A percentile compares a stretch with the other conserved stretches of the same genome.
phyloP scores from a whole-genome alignment of 805 yeast genomes.

The Brettanomyces anomalus region DNA sequence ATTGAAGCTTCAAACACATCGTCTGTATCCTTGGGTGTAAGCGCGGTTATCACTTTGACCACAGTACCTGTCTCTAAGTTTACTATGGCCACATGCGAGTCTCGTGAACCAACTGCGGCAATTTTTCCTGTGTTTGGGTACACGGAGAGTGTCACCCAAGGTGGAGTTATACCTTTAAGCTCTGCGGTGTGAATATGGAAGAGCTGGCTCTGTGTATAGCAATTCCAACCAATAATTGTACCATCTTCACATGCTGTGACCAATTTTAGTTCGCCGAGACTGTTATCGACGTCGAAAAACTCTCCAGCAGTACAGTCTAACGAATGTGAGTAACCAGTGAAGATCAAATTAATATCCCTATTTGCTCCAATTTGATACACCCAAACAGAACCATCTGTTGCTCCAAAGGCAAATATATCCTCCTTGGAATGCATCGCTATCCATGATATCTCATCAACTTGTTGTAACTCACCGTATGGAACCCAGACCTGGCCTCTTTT shows the following conservation, averaged over 20 bases:
- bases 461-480: slow-evolving; percentile 40
- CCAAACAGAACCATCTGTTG: slow-evolving; percentile 91
- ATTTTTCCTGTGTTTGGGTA: slow-evolving; percentile 34
- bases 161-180: slow-evolving; percentile 67
- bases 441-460: slow-evolving; percentile 88
- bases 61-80: slow-evolving; percentile 68
- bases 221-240: slow-evolving; percentile 80
- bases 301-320: slow-evolving; percentile 72
- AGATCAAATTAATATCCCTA: slow-evolving; percentile 54
- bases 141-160: slow-evolving; percentile 75
- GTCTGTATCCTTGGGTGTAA: slow-evolving; percentile 46
- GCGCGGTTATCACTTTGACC: slow-evolving; percentile 55
- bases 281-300: slow-evolving; percentile 51
- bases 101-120: slow-evolving; percentile 78
- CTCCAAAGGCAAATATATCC: slow-evolving; percentile 81
- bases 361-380: slow-evolving; percentile 57
- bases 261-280: slow-evolving; percentile 49
- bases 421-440: slow-evolving; percentile 69
- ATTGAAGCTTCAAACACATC: slow-evolving; percentile 59
- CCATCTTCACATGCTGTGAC: slow-evolving; percentile 83
- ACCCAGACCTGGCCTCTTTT: slow-evolving; percentile 86
- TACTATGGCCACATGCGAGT: slow-evolving; percentile 75
- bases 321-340: slow-evolving; percentile 77
- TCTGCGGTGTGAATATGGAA: slow-evolving; percentile 60
- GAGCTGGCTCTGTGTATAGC: slow-evolving; percentile 61